Percentiles rank a stretch among this genome's conserved stretches.
Conservation (phyloP, 2,329 filamentous ascomycete genomes). For the Rasamsonia emersonii region DNA sequence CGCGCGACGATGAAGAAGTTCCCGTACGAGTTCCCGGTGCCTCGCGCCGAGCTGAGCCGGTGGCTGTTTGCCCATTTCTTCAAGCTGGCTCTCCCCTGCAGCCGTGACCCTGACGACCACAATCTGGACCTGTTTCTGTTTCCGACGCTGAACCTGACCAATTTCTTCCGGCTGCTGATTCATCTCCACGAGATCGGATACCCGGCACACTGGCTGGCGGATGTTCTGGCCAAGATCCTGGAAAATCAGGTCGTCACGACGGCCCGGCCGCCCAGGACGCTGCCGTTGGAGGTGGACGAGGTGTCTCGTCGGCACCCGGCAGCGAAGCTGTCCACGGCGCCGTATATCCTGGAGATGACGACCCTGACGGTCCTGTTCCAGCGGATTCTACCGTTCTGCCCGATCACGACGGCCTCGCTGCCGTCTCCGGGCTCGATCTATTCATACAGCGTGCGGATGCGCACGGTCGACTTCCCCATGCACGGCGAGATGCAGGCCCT, state of each 20-base stretch:
- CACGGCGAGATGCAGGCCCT: not conserved
- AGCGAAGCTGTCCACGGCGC: constrained; percentile 1
- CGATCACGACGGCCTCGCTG: not conserved
- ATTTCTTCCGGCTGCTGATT: constrained; percentile 9
- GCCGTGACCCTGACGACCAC: not conserved
- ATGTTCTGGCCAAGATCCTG: constrained; percentile 6
- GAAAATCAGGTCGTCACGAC: constrained; percentile 5
- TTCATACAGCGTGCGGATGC: constrained; percentile 6
- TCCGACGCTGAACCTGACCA: constrained; percentile 2
- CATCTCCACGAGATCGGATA: constrained; percentile 9
- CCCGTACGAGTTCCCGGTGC: constrained; percentile 5
- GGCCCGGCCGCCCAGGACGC: constrained; percentile 4
- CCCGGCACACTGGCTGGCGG: constrained; percentile 9
- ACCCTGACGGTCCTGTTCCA: constrained; percentile 8
- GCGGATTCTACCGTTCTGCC: constrained; percentile 6
- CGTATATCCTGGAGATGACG: constrained; percentile 5
- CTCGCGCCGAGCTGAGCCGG: constrained; percentile 7
- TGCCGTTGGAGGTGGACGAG: too few relatives aligned
- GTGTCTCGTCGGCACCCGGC: not conserved
- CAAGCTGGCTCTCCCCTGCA: constrained; percentile 4
- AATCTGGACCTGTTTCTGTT: not conserved
- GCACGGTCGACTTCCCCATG: constrained; percentile 1
- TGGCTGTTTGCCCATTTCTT: constrained; percentile 5
- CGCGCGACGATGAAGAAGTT: constrained; percentile 3
- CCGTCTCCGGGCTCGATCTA: constrained; percentile 2